Evolutionary conservation across 2,329 filamentous ascomycete genomes (phyloP).

Genomic region (Tolypocladium tundrense): DNA sequence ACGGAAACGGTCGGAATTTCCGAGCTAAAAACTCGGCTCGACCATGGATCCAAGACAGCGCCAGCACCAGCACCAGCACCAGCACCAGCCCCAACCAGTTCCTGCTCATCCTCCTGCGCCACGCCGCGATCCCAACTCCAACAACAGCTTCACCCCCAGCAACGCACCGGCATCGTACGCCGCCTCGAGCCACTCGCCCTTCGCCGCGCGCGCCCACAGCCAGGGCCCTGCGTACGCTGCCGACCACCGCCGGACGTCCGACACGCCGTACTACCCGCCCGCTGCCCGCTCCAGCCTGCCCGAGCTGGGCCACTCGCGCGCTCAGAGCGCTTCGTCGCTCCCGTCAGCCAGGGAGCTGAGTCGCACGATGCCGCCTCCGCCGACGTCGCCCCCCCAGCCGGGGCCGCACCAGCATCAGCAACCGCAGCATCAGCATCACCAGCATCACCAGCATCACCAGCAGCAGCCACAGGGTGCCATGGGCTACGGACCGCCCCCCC

Average conservation of each 20-base stretch:
- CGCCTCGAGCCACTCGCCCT: constrained; percentile 2
- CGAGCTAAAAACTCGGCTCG: constrained; percentile 24
- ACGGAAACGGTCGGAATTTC: constrained; percentile 13
- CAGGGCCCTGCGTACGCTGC: constrained; percentile 17
- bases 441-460: constrained; percentile 15
- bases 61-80: constrained; percentile 8
- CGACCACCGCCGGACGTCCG: constrained; percentile 28
- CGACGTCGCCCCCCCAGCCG: constrained; percentile 30
- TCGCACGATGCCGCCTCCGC: constrained; percentile 35
- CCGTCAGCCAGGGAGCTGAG: constrained; percentile 23
- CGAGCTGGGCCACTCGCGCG: constrained; percentile 27
- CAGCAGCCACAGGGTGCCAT: constrained; percentile 21
- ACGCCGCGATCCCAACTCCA: not conserved
- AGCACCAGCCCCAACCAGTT: not conserved
- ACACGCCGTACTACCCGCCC: constrained; percentile 30
- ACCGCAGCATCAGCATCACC: constrained; percentile 17
- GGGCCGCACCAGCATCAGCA: constrained; percentile 16
- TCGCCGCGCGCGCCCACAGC: not conserved
- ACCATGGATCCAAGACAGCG: constrained; percentile 20
- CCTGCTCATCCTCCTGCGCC: not conserved
- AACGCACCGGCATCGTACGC: not conserved
- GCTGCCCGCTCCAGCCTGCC: constrained; percentile 18
- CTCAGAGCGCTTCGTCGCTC: constrained; percentile 34
- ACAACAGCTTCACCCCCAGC: not conserved
- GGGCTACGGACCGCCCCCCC: constrained; percentile 34